phyloP scores from a whole-genome alignment of 352 stramenopile genomes.

The Phytophthora quininea region DNA sequence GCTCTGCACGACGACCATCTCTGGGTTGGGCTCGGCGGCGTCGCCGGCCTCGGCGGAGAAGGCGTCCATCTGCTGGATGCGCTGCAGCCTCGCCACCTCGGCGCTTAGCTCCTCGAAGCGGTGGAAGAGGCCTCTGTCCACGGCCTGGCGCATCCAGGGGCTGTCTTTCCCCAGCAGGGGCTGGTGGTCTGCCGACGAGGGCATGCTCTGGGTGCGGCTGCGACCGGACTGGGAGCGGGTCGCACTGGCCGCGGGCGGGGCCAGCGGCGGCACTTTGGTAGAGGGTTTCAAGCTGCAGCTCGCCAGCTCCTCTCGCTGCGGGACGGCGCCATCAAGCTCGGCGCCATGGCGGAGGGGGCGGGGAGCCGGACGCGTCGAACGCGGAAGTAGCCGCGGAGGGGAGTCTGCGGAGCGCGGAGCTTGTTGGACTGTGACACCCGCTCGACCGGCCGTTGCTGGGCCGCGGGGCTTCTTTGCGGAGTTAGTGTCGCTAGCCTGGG shows the following conservation, averaged over 20 bases:
- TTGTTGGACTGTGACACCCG: constrained; percentile 9
- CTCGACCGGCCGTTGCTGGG: neutral
- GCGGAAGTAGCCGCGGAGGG: constrained; percentile 18
- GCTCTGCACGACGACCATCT: constrained; percentile 45
- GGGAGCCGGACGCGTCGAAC: constrained; percentile 28
- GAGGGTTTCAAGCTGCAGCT: constrained; percentile 15
- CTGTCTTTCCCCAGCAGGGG: constrained; percentile 10
- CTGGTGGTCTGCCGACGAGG: constrained; percentile 5
- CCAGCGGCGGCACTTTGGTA: constrained; percentile 5
- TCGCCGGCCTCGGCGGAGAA: constrained; percentile 18
- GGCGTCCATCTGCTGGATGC: constrained; percentile 44
- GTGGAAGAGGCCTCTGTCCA: constrained; percentile 66
- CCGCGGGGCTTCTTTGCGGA: constrained; percentile 20
- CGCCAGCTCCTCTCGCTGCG: constrained; percentile 7
- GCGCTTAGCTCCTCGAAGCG: constrained; percentile 61
- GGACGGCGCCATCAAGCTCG: constrained; percentile 43
- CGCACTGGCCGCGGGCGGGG: neutral
- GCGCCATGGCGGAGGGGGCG: constrained; percentile 49
- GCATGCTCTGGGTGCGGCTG: constrained; percentile 41
- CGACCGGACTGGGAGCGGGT: constrained; percentile 16
- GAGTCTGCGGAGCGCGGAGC: neutral
- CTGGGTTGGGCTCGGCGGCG: constrained; percentile 26
- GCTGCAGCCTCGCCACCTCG: constrained; percentile 48
- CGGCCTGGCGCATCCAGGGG: constrained; percentile 30
- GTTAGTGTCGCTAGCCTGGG: constrained; percentile 1